Conservation (phyloP, 1,284 basidiomycete genomes). For the Leccinum pachyderme region DNA sequence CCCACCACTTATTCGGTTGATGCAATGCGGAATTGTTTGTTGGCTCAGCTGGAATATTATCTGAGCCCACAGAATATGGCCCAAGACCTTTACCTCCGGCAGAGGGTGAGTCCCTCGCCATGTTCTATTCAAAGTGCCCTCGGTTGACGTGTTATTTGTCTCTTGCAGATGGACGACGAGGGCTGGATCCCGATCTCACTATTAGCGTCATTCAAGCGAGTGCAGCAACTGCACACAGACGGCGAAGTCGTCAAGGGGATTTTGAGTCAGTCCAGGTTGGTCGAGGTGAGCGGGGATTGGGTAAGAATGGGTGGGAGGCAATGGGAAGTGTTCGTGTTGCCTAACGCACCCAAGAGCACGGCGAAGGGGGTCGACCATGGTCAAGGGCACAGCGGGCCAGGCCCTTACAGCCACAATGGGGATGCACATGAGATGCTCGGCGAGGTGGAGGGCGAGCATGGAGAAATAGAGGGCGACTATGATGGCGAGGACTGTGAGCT, state of each 20-base stretch:
- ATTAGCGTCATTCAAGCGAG: constrained; percentile 85
- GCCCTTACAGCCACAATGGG: neutral
- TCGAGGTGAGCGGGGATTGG: constrained; percentile 71
- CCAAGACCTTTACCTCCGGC: constrained; percentile 77
- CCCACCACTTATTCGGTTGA: constrained; percentile 67
- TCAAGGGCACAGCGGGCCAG: neutral
- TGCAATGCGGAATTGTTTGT: constrained; percentile 59
- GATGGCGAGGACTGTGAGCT: constrained; percentile 30
- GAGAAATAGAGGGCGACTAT: constrained; percentile 27
- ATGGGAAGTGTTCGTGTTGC: constrained; percentile 74
- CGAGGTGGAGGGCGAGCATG: constrained; percentile 22
- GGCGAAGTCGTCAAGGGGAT: constrained; percentile 68
- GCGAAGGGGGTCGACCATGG: constrained; percentile 23
- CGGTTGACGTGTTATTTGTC: constrained; percentile 3
- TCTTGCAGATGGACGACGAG: constrained; percentile 77
- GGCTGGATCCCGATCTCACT: constrained; percentile 85
- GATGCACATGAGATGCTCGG: constrained; percentile 4
- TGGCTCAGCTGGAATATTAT: constrained; percentile 88
- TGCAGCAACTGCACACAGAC: constrained; percentile 70
- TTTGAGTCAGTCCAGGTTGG: constrained; percentile 61
- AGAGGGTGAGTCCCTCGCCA: constrained; percentile 52
- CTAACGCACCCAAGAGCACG: constrained; percentile 53
- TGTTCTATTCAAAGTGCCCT: neutral
- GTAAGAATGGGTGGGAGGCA: constrained; percentile 58
- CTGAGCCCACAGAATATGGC: constrained; percentile 84